Evolutionary conservation across 805 yeast genomes (phyloP).

Genomic region (Cyberlindnera petersonii): DNA sequence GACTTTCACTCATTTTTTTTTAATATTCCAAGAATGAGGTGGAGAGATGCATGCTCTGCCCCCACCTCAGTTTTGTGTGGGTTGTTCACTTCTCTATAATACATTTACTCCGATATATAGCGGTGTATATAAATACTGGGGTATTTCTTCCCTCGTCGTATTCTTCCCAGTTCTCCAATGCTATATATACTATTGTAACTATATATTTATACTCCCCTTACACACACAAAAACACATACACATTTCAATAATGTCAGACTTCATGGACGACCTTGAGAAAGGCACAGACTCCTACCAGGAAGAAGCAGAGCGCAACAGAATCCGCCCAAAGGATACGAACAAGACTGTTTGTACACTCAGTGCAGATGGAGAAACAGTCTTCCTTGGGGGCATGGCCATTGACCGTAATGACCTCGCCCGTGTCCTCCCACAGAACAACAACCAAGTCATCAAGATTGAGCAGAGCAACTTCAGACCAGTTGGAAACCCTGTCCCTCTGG

Average conservation of each 20-base stretch:
- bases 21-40: too few relatives aligned
- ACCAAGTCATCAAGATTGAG: slow-evolving; percentile 23
- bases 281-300: slow-evolving; percentile 10
- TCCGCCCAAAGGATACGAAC: slow-evolving; percentile 4
- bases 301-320: slow-evolving; percentile 3
- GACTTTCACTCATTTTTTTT: too few relatives aligned
- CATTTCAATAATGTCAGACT: slow-evolving; percentile 1
- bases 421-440: slow-evolving; percentile 39
- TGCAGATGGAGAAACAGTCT: slow-evolving; percentile 33
- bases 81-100: too few relatives aligned
- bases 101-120: too few relatives aligned
- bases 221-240: background rate
- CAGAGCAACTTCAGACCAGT: slow-evolving; percentile 27
- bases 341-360: slow-evolving; percentile 19
- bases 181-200: too few relatives aligned
- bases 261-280: slow-evolving; percentile 15
- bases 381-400: slow-evolving; percentile 39
- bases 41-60: too few relatives aligned
- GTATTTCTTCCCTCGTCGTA: too few relatives aligned
- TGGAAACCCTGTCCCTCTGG: slow-evolving; percentile 50
- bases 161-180: too few relatives aligned
- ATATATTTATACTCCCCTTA: too few relatives aligned
- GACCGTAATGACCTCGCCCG: slow-evolving; percentile 50
- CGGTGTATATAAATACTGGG: background rate
- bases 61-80: too few relatives aligned